These are phyloP conservation scores for Toxicodendron radicans DNA, from an alignment of 345 rosid genomes.

Conservation along the genomic window DNA sequence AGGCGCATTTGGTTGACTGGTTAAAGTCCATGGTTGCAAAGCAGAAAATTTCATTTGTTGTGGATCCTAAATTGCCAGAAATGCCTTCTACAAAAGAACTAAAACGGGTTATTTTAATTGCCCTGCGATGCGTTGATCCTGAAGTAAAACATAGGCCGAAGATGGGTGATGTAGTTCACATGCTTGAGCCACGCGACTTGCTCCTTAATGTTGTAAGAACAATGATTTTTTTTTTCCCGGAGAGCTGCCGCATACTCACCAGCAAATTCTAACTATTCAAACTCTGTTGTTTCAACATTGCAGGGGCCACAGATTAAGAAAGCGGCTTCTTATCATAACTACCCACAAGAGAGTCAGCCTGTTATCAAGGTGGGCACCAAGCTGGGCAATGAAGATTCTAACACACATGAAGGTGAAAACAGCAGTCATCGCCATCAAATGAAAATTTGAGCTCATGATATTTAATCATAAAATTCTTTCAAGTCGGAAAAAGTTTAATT, in stretches of 20 bases:
- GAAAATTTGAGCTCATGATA: neutral
- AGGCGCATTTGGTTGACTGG: slow-evolving; percentile 65
- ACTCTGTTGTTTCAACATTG: slow-evolving; percentile 12
- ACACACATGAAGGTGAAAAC: slow-evolving; percentile 11
- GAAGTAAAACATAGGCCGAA: slow-evolving; percentile 58
- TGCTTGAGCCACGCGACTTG: slow-evolving; percentile 74
- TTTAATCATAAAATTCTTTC: neutral
- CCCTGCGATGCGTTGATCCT: slow-evolving; percentile 68
- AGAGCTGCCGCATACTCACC: neutral
- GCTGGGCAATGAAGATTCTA: neutral
- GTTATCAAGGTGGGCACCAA: neutral
- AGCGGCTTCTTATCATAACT: slow-evolving; percentile 17
- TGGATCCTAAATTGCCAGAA: slow-evolving; percentile 60
- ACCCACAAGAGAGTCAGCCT: slow-evolving; percentile 20
- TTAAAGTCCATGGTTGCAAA: slow-evolving; percentile 63
- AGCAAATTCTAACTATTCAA: neutral
- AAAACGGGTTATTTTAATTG: slow-evolving; percentile 57
- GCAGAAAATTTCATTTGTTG: slow-evolving; percentile 41
- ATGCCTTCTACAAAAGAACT: slow-evolving; percentile 58
- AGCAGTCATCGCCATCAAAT: neutral
- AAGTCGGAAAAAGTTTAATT: neutral
- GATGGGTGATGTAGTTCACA: slow-evolving; percentile 73
- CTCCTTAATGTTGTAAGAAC: slow-evolving; percentile 50
- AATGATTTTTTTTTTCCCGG: neutral
- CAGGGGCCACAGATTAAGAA: slow-evolving; percentile 32